Evolutionary conservation across 306 rosid genomes (phyloP).

Genomic region (Castanea mollissima): DNA sequence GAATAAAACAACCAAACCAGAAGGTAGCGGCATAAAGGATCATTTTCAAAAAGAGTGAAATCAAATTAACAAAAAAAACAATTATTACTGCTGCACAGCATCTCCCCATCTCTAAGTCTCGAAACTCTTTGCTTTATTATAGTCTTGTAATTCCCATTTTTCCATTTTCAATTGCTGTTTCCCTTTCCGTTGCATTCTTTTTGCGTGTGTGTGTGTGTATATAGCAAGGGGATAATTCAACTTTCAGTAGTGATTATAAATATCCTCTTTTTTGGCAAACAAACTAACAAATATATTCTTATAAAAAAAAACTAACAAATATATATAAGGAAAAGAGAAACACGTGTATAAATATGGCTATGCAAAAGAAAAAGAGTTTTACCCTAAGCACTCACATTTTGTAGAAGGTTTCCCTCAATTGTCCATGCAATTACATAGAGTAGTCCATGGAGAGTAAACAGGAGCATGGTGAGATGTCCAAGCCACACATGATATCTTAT

Average conservation of each 20-base stretch:
- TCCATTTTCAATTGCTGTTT: not conserved
- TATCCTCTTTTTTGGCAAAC: not conserved
- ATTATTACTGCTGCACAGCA: no score
- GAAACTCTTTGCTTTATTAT: no score
- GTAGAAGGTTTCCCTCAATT: conserved; percentile 49
- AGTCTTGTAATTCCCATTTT: not conserved
- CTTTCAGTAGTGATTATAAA: not conserved
- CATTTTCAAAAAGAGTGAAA: not conserved
- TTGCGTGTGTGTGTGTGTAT: no score
- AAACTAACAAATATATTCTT: not conserved
- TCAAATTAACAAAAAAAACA: not conserved
- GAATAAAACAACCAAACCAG: no score
- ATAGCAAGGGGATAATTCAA: not conserved
- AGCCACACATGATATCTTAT: conserved; percentile 90
- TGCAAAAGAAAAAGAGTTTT: conserved; percentile 12
- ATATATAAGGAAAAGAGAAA: not conserved
- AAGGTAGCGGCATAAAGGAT: not conserved
- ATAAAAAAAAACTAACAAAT: not conserved
- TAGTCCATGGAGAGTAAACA: conserved; percentile 86
- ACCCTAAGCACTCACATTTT: conserved; percentile 50
- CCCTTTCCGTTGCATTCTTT: not conserved
- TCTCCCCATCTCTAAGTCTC: no score
- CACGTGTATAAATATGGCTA: not conserved
- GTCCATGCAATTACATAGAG: conserved; percentile 54
- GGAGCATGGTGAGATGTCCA: conserved; percentile 87